Evolutionary conservation across 2,329 filamentous ascomycete genomes (phyloP).

Genomic region (Fusarium decemcellulare): DNA sequence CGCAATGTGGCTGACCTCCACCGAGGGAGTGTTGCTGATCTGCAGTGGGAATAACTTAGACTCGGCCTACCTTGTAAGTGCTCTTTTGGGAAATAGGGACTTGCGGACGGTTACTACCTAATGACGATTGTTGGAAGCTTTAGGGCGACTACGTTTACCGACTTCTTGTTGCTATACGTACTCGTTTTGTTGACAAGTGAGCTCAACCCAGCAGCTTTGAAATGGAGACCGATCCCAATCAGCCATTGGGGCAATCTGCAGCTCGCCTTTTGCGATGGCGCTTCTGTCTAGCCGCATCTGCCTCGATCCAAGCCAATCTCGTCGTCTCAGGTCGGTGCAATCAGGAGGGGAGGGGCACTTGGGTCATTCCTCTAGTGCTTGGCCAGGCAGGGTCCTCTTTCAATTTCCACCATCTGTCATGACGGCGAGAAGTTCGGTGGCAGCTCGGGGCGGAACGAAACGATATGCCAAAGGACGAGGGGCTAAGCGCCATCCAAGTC

Average conservation of each 20-base stretch:
- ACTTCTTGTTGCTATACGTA: conserved; percentile 3
- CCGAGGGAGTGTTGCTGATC: neutral
- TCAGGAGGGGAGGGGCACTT: conserved; percentile 36
- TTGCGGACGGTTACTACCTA: conserved; percentile 15
- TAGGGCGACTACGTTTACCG: conserved; percentile 1
- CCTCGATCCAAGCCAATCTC: conserved; percentile 43
- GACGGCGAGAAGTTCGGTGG: conserved; percentile 8
- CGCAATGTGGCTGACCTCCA: conserved; percentile 4
- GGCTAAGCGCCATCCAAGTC: conserved; percentile 18
- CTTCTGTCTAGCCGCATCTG: conserved; percentile 46
- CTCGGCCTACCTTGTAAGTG: neutral
- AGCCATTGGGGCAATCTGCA: conserved; percentile 37
- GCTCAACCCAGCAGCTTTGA: conserved; percentile 4
- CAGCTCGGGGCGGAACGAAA: conserved; percentile 29
- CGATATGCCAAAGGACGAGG: conserved; percentile 17
- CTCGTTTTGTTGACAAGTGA: conserved; percentile 10
- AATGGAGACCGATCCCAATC: conserved; percentile 30
- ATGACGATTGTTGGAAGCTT: conserved; percentile 23
- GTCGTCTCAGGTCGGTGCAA: conserved; percentile 41
- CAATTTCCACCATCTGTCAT: conserved; percentile 26
- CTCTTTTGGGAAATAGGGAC: conserved; percentile 3
- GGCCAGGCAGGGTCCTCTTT: conserved; percentile 1
- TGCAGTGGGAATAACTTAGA: neutral
- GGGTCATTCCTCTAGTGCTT: conserved; percentile 20
- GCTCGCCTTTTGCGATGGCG: conserved; percentile 39